Base-by-base conservation (phyloP, 1,139 yeast genomes). In the Yamadazyma taylorii region DNA sequence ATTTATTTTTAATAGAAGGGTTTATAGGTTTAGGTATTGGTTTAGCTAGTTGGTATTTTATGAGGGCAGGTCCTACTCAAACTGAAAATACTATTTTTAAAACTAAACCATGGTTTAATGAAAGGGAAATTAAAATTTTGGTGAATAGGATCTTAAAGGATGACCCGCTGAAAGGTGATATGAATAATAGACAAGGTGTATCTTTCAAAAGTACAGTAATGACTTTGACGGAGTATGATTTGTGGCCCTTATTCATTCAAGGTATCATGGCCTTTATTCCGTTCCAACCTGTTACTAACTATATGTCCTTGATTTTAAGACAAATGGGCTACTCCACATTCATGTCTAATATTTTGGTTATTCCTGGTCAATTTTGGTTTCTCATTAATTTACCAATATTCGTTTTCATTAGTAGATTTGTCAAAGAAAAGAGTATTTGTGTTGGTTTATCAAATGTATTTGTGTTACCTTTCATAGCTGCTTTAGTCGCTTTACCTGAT, bases 111-210 rank as follows among this genome's bases (percentile, higher is more conserved):
- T 81, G 85, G 85, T 81, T 75, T 46, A 74, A 74, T 8, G 81
- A 78, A 5, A 65, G 78, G 19, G 85, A 82, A 49, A 79, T 75
- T 45, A 78, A 73, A 39, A 80, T 82, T 35, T 69, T 79, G 22
- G 85, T 80, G 12, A 81, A 81, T 48, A 68, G 80, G 41, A 66
- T 82, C 2, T 61, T 82, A 37, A 60, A 87, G 48, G 86, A 81
- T 53, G 89, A 82, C 50, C 87, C 88, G 5, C 60, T 75, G 1
- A 81, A 81, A 56, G 85, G 86, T 13, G 82, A 78, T 44, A 79
- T 80, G 85, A 69, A 79, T 51, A 81, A 81, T 52, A 67, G 85
- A 52, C 78, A 80, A 48, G 78, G 79, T 1, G 61, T 81, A 10
- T 55, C 68, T 5, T 56, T 61, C 23, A 62, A 49, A 37, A 66